Base-by-base conservation (phyloP, 140 eudicot genomes). In the Stevia rebaudiana region DNA sequence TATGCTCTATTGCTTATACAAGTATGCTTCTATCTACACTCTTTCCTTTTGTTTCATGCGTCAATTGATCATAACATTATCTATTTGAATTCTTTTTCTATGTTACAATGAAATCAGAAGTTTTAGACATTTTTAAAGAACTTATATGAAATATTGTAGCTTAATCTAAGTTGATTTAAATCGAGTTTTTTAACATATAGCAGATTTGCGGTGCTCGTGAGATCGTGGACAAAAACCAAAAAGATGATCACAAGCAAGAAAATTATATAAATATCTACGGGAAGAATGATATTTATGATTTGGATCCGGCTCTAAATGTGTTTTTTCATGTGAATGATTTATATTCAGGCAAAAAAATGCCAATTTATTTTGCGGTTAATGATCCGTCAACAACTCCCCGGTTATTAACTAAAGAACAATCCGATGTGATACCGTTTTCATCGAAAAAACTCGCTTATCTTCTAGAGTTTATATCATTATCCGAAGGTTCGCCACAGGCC, bases 381-480 rank as follows among this genome's bases (percentile, higher is more conserved):
- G 80, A 77, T 46, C 79, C 86, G 5, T 59, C 76, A 0, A 57
- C 64, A 12, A 55, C 83, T 31, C 86, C 95, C n/a, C 82, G 79
- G n/a, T 48, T 86, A 4, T 79, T 89, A 16, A 73, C 94, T 6
- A 74, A 40, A 76, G 78, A 86, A 73, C 83, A 81, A 65, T 72
- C 85, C 25, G 75, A 86, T 28, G 73, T 77, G 0, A 89, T 89
- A 31, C 97, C 97, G 8, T 89, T 89, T 55, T 81, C 94, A 0
- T 58, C 74, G 2, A 61, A 82, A 47, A 44, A 81, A 12, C 85
- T 83, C 52, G 35, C 68, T 0, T 16, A 73, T 62, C 61, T 89
- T 55, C 89, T 86, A 4, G 30, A 79, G 1, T 35, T 61, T 16
- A 76, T 76, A 73, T 79, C 92, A 0, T 71, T 84, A 51, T 2